Conservation (phyloP, 257 asterid genomes). For the Misopates orontium region DNA sequence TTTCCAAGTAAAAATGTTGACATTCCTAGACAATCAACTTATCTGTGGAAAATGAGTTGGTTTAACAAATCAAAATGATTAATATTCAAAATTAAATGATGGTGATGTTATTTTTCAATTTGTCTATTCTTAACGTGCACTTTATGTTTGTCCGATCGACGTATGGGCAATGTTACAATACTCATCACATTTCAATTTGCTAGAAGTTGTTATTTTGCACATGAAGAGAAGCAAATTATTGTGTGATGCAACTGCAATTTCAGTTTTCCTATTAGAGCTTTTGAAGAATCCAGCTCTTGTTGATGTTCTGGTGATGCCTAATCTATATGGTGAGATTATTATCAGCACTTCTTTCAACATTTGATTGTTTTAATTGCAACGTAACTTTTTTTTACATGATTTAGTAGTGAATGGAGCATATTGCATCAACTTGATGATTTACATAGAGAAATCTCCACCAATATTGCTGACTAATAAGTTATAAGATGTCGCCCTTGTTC, state of each 20-base stretch:
- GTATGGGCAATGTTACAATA: no score
- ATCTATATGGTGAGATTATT: constrained; percentile 59
- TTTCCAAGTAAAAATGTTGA: no score
- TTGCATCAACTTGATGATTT: constrained; percentile 22
- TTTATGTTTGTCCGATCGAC: no score
- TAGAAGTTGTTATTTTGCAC: background rate
- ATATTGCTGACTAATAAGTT: constrained; percentile 33
- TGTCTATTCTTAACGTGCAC: no score
- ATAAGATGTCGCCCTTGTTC: constrained; percentile 27
- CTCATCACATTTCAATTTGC: background rate
- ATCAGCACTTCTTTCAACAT: constrained; percentile 64
- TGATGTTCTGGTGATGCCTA: constrained; percentile 85
- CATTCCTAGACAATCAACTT: no score
- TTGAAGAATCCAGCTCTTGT: constrained; percentile 85
- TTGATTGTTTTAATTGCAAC: no score
- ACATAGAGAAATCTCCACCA: constrained; percentile 18
- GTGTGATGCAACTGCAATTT: constrained; percentile 5
- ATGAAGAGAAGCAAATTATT: background rate
- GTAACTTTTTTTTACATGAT: constrained; percentile 20
- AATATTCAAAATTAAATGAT: no score
- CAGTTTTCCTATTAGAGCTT: constrained; percentile 48
- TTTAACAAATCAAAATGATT: no score
- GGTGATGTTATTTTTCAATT: no score
- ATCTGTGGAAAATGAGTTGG: no score
- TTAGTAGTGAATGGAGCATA: constrained; percentile 30